These are phyloP conservation scores for Kondoa malvinella DNA, from an alignment of 768 basidiomycete genomes.

Conservation along the genomic window DNA sequence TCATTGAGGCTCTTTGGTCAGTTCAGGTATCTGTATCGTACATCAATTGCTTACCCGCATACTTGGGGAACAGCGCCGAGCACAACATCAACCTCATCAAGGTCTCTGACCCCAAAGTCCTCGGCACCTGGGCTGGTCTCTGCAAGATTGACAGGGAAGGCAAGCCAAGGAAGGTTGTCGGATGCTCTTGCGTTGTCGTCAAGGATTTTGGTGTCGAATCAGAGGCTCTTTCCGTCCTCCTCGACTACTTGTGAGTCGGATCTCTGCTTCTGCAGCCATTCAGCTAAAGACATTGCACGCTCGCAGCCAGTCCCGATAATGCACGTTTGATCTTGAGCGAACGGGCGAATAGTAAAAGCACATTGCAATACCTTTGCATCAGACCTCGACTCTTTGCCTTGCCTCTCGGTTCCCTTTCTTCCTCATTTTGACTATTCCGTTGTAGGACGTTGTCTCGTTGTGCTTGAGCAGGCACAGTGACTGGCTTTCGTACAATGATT, in stretches of 20 bases:
- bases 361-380: not conserved
- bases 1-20: constrained; percentile 96
- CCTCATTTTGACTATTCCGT: not conserved
- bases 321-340: not conserved
- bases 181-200: constrained; percentile 59
- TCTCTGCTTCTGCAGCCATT: not conserved
- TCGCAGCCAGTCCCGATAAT: not conserved
- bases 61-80: not conserved
- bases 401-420: not conserved
- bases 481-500: too few species aligned
- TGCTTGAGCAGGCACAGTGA: too few species aligned
- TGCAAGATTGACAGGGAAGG: constrained; percentile 99
- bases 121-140: constrained; percentile 94
- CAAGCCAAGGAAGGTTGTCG: constrained; percentile 76
- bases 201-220: constrained; percentile 39
- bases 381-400: not conserved
- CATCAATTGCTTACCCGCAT: not conserved
- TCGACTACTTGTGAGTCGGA: not conserved
- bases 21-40: constrained; percentile 34
- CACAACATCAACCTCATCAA: constrained; percentile 99
- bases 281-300: not conserved
- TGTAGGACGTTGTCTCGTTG: too few species aligned
- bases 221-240: constrained; percentile 15
- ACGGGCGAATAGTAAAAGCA: not conserved
- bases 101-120: constrained; percentile 85